Percentiles rank a stretch among this genome's conserved stretches.
phyloP scores from a whole-genome alignment of 495 filamentous ascomycete species.

The Hypoxylon trugodes region DNA sequence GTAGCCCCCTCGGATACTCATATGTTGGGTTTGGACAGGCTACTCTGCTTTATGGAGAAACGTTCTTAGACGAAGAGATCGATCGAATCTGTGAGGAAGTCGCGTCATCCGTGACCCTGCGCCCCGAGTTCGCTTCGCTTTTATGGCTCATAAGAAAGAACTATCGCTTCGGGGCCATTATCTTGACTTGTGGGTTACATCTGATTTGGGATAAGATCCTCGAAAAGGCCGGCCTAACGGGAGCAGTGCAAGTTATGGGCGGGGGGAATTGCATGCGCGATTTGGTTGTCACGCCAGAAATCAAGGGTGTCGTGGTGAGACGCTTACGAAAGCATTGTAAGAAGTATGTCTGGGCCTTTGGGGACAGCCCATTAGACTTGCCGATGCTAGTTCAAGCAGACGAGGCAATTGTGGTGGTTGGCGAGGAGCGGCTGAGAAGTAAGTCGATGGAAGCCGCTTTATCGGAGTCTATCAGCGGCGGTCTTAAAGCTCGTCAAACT shows the following conservation, averaged over 20 bases:
- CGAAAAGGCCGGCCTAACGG: constrained; percentile 52
- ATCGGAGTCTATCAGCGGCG: constrained; percentile 51
- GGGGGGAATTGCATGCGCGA: constrained; percentile 61
- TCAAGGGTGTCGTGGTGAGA: constrained; percentile 61
- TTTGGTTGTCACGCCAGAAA: constrained; percentile 59
- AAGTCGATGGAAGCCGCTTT: constrained; percentile 64
- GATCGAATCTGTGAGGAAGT: constrained; percentile 58
- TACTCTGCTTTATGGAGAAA: constrained; percentile 64
- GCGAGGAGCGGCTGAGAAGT: constrained; percentile 59
- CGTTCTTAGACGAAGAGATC: constrained; percentile 51
- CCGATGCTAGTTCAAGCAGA: constrained; percentile 65
- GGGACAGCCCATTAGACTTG: constrained; percentile 69
- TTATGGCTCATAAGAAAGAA: constrained; percentile 49
- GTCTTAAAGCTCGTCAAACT: constrained; percentile 56
- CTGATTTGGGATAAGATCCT: constrained; percentile 67
- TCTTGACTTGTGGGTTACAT: constrained; percentile 67
- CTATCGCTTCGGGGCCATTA: constrained; percentile 57
- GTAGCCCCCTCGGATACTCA: constrained; percentile 59
- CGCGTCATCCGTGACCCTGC: constrained; percentile 54
- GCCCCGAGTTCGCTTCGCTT: constrained; percentile 59
- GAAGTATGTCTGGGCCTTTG: constrained; percentile 66
- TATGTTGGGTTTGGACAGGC: constrained; percentile 67
- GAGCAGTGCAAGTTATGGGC: constrained; percentile 62
- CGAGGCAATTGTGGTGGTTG: constrained; percentile 66
- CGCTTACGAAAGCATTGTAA: constrained; percentile 48